Evolutionary conservation across 371 early-diverging fungal genomes (phyloP).

Genomic region (Basidiobolus heterosporus): DNA sequence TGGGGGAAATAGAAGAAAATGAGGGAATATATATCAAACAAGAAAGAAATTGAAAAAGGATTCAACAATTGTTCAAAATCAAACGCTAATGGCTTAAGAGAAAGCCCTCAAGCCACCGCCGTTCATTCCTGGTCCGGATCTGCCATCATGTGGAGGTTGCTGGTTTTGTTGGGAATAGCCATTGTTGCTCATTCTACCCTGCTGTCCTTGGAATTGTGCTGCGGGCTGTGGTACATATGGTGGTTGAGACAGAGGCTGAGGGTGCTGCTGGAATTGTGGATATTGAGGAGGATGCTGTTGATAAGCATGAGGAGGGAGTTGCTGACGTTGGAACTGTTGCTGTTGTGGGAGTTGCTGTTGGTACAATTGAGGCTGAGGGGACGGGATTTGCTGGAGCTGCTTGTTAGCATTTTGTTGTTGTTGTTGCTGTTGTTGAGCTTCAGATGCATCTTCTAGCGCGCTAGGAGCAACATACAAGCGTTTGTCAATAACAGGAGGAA

Average conservation of each 20-base stretch:
- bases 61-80: too few relatives aligned
- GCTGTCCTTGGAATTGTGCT: neutral
- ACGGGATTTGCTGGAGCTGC: constrained; percentile 7
- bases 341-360: constrained; percentile 17
- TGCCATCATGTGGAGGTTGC: neutral
- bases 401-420: constrained; percentile 1
- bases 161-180: neutral
- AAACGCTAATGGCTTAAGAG: too few relatives aligned
- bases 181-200: too few relatives aligned
- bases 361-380: constrained; percentile 1
- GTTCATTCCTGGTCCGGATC: too few relatives aligned
- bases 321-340: constrained; percentile 17
- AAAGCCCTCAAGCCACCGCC: too few relatives aligned
- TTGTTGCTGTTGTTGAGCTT: constrained; percentile 26
- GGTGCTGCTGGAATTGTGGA: constrained; percentile 4
- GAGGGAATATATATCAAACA: too few relatives aligned
- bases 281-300: neutral
- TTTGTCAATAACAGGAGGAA: constrained; percentile 88
- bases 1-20: too few relatives aligned
- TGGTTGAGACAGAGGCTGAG: too few relatives aligned
- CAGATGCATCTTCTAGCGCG: constrained; percentile 24
- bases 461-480: constrained; percentile 68
- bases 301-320: constrained; percentile 4
- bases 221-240: neutral
- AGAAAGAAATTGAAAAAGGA: too few relatives aligned